These are phyloP conservation scores for Selaginella moellendorffii DNA, from an alignment of 75 land plant genomes.

Conservation along the genomic window DNA sequence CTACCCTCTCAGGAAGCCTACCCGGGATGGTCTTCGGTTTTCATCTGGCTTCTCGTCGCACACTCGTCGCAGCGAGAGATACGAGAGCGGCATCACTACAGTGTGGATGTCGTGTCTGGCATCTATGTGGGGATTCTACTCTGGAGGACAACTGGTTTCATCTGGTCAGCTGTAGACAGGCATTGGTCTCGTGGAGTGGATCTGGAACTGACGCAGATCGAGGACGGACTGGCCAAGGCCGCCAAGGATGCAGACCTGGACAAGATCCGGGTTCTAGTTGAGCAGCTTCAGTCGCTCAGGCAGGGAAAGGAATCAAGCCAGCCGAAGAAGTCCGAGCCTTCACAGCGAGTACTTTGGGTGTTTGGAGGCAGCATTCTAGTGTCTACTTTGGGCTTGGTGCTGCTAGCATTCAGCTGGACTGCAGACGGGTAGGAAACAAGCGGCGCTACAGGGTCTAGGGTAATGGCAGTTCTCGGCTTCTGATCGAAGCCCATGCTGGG, in stretches of 20 bases:
- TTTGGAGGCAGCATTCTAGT: slow-evolving; percentile 37
- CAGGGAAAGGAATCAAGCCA: slow-evolving; percentile 15
- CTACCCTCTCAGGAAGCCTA: slow-evolving; percentile 63
- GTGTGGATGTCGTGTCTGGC: slow-evolving; percentile 62
- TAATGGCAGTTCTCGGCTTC: too few relatives aligned
- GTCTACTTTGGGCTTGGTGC: slow-evolving; percentile 33
- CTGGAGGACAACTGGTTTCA: slow-evolving; percentile 61
- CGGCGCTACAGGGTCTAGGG: background rate
- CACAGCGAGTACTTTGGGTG: slow-evolving; percentile 19
- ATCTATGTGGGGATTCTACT: slow-evolving; percentile 72
- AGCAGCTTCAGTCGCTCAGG: slow-evolving; percentile 31
- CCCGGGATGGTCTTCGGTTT: slow-evolving; percentile 65
- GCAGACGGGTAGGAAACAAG: slow-evolving; percentile 41
- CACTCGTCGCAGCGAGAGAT: slow-evolving; percentile 85
- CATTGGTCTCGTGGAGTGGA: background rate
- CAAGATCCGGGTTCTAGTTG: slow-evolving; percentile 41
- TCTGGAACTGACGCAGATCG: slow-evolving; percentile 18
- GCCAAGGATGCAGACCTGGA: slow-evolving; percentile 83
- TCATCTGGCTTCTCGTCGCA: slow-evolving; percentile 60
- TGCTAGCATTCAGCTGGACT: slow-evolving; percentile 65
- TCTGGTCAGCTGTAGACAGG: background rate
- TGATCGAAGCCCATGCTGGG: too few relatives aligned
- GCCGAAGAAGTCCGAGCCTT: background rate
- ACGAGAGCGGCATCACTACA: slow-evolving; percentile 84
- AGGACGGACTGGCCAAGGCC: slow-evolving; percentile 51